Conservation (phyloP, 75 land plant genomes). For the Cupressus sempervirens region DNA sequence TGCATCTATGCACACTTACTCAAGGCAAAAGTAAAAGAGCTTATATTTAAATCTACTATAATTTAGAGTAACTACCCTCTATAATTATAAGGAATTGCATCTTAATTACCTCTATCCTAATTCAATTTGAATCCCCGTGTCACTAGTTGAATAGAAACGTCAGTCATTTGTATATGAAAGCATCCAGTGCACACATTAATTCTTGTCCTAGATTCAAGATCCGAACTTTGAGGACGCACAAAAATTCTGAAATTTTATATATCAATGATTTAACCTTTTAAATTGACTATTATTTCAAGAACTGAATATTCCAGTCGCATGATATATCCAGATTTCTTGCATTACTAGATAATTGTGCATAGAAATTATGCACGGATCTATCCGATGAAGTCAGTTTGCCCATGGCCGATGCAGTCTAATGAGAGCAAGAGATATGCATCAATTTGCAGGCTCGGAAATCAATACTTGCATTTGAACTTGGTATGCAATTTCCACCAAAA, state of each 20-base stretch:
- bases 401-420: not conserved
- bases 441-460: not conserved
- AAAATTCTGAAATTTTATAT: not conserved
- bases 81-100: not conserved
- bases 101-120: not conserved
- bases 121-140: not conserved
- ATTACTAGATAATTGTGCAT: not conserved
- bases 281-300: not conserved
- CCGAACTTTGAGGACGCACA: not conserved
- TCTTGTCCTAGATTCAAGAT: not conserved
- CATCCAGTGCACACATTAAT: not conserved
- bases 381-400: not conserved
- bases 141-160: not conserved
- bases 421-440: not conserved
- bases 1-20: not conserved
- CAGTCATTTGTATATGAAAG: not conserved
- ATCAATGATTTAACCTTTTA: not conserved
- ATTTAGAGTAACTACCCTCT: not conserved
- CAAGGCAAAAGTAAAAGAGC: not conserved
- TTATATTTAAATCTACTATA: not conserved
- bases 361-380: not conserved
- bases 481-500: slow-evolving; percentile 15
- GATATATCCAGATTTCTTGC: not conserved
- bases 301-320: not conserved
- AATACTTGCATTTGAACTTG: not conserved